phyloP scores from a whole-genome alignment of 768 basidiomycete species.

The Leccinum longicurvipes region DNA sequence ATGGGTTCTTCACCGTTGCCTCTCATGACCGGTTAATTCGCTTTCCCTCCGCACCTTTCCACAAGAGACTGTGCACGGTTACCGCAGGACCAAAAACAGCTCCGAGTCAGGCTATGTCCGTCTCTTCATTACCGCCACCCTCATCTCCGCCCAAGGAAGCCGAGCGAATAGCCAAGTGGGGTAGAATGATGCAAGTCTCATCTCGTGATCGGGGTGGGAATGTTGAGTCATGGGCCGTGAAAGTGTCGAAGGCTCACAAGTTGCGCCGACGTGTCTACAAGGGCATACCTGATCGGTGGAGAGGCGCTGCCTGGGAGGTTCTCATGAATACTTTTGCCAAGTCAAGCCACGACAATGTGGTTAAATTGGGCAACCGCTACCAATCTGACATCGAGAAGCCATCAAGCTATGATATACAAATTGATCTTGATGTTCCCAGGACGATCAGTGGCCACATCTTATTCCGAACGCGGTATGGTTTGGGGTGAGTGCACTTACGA shows the following conservation, averaged over 20 bases:
- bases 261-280: slow-evolving; percentile 82
- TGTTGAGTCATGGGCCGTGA: slow-evolving; percentile 67
- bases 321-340: slow-evolving; percentile 58
- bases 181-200: slow-evolving; percentile 77
- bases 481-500: slow-evolving; percentile 61
- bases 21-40: slow-evolving; percentile 83
- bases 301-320: slow-evolving; percentile 87
- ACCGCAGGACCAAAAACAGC: slow-evolving; percentile 45
- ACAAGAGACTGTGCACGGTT: slow-evolving; percentile 52
- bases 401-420: slow-evolving; percentile 91
- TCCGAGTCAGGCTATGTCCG: slow-evolving; percentile 43
- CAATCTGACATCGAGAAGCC: slow-evolving; percentile 69
- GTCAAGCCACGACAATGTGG: slow-evolving; percentile 44
- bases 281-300: slow-evolving; percentile 96
- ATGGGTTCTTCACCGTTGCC: slow-evolving; percentile 83
- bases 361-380: slow-evolving; percentile 47
- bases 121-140: slow-evolving; percentile 47
- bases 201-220: slow-evolving; percentile 76
- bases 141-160: slow-evolving; percentile 57
- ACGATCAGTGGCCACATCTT: slow-evolving; percentile 94
- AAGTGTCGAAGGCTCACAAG: slow-evolving; percentile 61
- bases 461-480: slow-evolving; percentile 94
- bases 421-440: slow-evolving; percentile 95
- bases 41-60: slow-evolving; percentile 58
- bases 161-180: slow-evolving; percentile 87